Conservation (phyloP, 177 flowering plant species). For the Vitis hybrid region DNA sequence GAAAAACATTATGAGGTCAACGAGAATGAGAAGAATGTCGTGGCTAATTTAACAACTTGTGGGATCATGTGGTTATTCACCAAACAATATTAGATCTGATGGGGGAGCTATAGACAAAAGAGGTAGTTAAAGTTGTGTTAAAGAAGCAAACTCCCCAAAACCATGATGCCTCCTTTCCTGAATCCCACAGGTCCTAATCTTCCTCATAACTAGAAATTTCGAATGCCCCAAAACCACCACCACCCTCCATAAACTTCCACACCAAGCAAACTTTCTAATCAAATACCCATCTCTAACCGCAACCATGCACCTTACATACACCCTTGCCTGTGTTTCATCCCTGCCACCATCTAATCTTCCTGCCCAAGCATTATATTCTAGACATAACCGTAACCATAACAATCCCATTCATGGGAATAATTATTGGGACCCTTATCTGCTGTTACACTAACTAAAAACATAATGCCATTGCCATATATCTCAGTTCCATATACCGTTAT, state of each 20-base stretch:
- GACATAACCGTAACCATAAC: no score
- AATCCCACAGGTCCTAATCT: conserved; percentile 4
- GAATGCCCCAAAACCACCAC: conserved; percentile 5
- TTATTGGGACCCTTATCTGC: no score
- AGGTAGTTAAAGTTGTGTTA: conserved; percentile 29
- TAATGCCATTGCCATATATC: no score
- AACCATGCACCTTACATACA: neutral
- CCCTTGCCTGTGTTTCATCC: no score
- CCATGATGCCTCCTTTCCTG: neutral
- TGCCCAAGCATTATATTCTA: no score
- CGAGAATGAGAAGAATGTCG: neutral
- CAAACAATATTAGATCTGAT: conserved; percentile 20
- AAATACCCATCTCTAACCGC: conserved; percentile 19
- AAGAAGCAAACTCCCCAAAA: conserved; percentile 21
- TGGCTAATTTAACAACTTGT: conserved; percentile 18
- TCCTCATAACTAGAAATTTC: conserved; percentile 7
- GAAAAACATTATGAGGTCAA: no score
- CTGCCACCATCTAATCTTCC: no score
- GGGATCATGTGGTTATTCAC: conserved; percentile 5
- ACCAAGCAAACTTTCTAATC: conserved; percentile 18
- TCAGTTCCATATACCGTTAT: no score
- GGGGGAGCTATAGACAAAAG: neutral
- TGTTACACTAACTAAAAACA: no score
- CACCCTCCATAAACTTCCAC: conserved; percentile 21
- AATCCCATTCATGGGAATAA: no score